Base-by-base conservation (phyloP, 129 eudicot species). In the Flaveria sonorensis region DNA sequence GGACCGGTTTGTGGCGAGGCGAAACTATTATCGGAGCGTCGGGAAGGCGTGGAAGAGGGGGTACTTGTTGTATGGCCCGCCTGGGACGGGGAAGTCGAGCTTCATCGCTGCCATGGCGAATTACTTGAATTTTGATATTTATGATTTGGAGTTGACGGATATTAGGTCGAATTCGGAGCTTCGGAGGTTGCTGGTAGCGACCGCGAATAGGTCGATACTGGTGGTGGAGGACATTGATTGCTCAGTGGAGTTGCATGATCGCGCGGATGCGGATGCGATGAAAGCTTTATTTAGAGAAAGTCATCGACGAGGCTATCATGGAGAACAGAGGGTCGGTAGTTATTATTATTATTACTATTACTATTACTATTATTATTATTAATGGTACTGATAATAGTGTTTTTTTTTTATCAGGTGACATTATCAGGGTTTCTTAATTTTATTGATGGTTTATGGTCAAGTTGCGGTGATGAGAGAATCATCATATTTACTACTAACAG, bases 361-460 rank as follows among this genome's bases (percentile, higher is more conserved):
- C 3, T 53, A 5, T 6, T 16, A 47, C 1, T 4, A 52, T n/a
- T 16, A 6, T 52, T n/a, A 52, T 52, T 16, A 15, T 15, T 6
- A 4, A 6, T 4, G 2, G 0, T 10, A 13, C 2, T 9, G 2
- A 1, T 43, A 2, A 2, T 2, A 3, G 0, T 2, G 4, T 15
- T n/a, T 14, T 28, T 28, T 30, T 15, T 6, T 24, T 2, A 1
- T 61, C 0, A 63, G 96, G 85, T 88, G 6, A 86, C 96, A 19
- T 72, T 88, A 51, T 91, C 91, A 0, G 91, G 89, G 1, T 71
- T 91, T 43, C 84, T 88, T 1, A 88, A 91, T 72, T 91, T 84
- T 61, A 76, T 88, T 0, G 97, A 91, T 14, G 95, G 97, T 15
- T 71, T 91, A 32, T 91, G 97, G 97, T 91, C 97, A 36, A 91